These are phyloP conservation scores for Arabidopsis arenosa DNA, from an alignment of 345 rosid genomes.

Conservation along the genomic window DNA sequence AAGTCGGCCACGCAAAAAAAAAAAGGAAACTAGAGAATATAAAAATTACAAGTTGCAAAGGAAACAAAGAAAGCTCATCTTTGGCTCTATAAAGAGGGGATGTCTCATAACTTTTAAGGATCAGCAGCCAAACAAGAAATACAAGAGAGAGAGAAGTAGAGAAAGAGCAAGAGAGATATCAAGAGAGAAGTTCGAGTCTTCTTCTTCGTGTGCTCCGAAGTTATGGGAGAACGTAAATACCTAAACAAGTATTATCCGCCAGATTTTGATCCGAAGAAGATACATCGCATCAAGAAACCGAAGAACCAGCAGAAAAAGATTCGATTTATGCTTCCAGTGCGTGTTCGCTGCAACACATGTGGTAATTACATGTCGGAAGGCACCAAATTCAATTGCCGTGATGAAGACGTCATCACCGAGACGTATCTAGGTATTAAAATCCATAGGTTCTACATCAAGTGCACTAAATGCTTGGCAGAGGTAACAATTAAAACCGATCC, in stretches of 20 bases:
- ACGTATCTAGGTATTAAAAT: slow-evolving; percentile 43
- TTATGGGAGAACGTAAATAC: slow-evolving; percentile 84
- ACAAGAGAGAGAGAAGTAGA: no score
- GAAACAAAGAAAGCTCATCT: background rate
- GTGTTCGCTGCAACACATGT: slow-evolving; percentile 74
- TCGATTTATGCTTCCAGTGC: slow-evolving; percentile 83
- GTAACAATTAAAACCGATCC: slow-evolving; percentile 74
- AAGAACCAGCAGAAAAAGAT: slow-evolving; percentile 64
- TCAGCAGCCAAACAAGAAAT: no score
- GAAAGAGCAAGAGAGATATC: no score
- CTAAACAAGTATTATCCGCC: slow-evolving; percentile 81
- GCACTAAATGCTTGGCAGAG: slow-evolving; percentile 78
- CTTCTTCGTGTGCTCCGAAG: background rate
- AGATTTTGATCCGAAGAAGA: slow-evolving; percentile 74
- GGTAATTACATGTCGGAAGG: slow-evolving; percentile 82
- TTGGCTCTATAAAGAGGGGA: background rate
- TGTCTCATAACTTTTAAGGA: background rate
- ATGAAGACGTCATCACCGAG: slow-evolving; percentile 74
- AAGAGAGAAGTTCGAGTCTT: no score
- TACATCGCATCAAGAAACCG: slow-evolving; percentile 49
- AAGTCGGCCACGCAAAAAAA: background rate
- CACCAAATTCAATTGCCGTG: slow-evolving; percentile 78
- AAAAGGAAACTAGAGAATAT: background rate
- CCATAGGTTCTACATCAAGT: slow-evolving; percentile 77
- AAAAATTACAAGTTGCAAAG: no score